Evolutionary conservation across 257 asterid species (phyloP), one percentile per base, ranked within the genome.

Genomic region (Verbascum thapsus): DNA sequence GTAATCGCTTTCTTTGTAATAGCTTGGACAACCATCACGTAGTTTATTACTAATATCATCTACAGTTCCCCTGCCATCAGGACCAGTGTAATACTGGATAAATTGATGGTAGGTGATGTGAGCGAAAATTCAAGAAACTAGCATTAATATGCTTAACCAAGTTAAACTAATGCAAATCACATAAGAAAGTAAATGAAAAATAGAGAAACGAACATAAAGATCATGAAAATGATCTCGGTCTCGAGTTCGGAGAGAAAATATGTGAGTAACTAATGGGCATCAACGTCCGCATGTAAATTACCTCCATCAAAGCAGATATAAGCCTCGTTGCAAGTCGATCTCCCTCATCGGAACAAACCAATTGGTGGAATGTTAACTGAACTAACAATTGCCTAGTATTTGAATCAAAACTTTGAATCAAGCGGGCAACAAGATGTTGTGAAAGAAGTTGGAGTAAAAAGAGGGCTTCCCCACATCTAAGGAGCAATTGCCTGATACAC

Each of bases 1-100:
- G 83, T 89, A 78, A 77, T 92, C 97, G 40, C 95, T 85, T 78
- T 88, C 96, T 76, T 85, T 85, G 68, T 81, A 92, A 72, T 78
- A 92, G 80, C 99, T 92, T 34, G 99, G 88, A 70, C 99, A 92
- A 71, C 99, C 99, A 73, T 87, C 95, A 23, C 91, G 81, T 59
- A 92, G 73, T 72, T 82, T 85, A 58, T 77, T 85, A 73, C 99
- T 92, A 58, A 92, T 81, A 67, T 92, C 99, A 74, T 92, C 96
- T 49, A 92, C 96, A 41, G 97, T 87, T 69, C 99, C 99, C 91
- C 94, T 83, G 81, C 97, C 97, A 76, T 82, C 96, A 77, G 96
- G 91, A 65, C 97, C 95, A 71, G 97, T 92, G 71, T 92, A 92
- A 71, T 85, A 83, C 99, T 92, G 91, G 85, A 80, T 69, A 72